These are phyloP conservation scores for Wickerhamiella slavikovae DNA, from an alignment of 805 yeast genomes.

Conservation along the genomic window DNA sequence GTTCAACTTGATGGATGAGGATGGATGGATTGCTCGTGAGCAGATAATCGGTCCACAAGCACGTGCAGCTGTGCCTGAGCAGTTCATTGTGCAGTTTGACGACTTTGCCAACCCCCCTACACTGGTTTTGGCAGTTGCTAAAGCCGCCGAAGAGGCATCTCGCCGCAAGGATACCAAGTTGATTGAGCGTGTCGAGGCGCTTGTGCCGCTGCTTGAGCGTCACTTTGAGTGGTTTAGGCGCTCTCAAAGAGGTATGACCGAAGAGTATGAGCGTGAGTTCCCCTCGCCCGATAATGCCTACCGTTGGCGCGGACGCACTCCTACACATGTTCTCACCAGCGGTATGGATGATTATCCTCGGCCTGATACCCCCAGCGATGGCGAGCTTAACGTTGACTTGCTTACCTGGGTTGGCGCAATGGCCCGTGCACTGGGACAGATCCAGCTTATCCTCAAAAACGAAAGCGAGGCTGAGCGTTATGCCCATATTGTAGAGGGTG, in stretches of 20 bases:
- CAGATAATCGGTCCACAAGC: slow-evolving; percentile 85
- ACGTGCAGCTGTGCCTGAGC: slow-evolving; percentile 65
- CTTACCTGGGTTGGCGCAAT: slow-evolving; percentile 86
- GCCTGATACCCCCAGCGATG: slow-evolving; percentile 55
- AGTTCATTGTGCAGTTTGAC: slow-evolving; percentile 72
- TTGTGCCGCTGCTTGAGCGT: slow-evolving; percentile 55
- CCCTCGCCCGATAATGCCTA: slow-evolving; percentile 42
- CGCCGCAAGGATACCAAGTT: slow-evolving; percentile 1
- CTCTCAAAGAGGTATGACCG: slow-evolving; percentile 58
- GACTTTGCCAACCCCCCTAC: slow-evolving; percentile 93
- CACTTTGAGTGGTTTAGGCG: slow-evolving; percentile 75
- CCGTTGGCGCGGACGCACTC: slow-evolving; percentile 86
- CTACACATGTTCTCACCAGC: slow-evolving; percentile 69
- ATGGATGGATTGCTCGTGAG: slow-evolving; percentile 95
- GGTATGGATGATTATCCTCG: slow-evolving; percentile 95
- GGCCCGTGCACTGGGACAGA: slow-evolving; percentile 59
- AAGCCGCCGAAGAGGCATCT: slow-evolving; percentile 26
- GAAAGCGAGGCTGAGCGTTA: slow-evolving; percentile 39
- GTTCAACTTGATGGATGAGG: slow-evolving; percentile 68
- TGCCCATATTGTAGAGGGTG: slow-evolving; percentile 29
- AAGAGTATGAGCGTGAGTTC: slow-evolving; percentile 43
- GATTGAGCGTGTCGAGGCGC: slow-evolving; percentile 18
- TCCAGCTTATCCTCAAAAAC: slow-evolving; percentile 43
- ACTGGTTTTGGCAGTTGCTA: slow-evolving; percentile 34
- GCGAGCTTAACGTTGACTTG: slow-evolving; percentile 79